phyloP scores from a whole-genome alignment of 2,329 filamentous ascomycete species.

The Aspergillus sclerotialis region DNA sequence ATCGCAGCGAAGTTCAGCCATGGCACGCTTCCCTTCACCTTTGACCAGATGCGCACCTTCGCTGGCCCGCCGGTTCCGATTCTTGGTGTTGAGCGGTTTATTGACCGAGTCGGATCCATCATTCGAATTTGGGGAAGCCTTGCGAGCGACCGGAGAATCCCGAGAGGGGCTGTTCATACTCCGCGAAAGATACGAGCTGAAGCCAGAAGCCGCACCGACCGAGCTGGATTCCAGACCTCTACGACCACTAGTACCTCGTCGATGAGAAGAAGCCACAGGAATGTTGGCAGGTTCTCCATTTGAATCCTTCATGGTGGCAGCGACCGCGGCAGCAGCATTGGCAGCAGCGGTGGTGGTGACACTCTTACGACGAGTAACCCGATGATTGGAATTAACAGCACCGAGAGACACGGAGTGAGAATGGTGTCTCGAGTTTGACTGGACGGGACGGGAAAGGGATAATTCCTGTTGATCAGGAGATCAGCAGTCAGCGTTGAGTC shows the following conservation, averaged over 20 bases:
- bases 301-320: slow-evolving; percentile 62
- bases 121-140: slow-evolving; percentile 29
- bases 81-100: slow-evolving; percentile 43
- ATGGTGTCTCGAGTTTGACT: slow-evolving; percentile 66
- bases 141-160: slow-evolving; percentile 30
- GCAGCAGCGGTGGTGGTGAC: slow-evolving; percentile 67
- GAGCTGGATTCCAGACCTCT: slow-evolving; percentile 61
- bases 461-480: slow-evolving; percentile 24
- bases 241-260: slow-evolving; percentile 31
- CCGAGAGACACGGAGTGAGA: slow-evolving; percentile 74
- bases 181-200: slow-evolving; percentile 37
- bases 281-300: slow-evolving; percentile 55
- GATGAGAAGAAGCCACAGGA: slow-evolving; percentile 50
- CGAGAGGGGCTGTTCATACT: slow-evolving; percentile 30
- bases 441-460: slow-evolving; percentile 59
- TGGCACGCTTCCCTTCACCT: slow-evolving; percentile 70
- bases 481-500: background rate
- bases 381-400: slow-evolving; percentile 72
- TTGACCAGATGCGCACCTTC: slow-evolving; percentile 79
- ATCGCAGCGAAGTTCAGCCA: slow-evolving; percentile 86
- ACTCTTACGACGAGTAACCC: slow-evolving; percentile 89
- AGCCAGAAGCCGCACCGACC: slow-evolving; percentile 32
- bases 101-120: slow-evolving; percentile 34
- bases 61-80: slow-evolving; percentile 61
- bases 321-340: slow-evolving; percentile 59